Percentiles rank a stretch among this genome's conserved stretches.
Conservation (phyloP, 2,329 filamentous ascomycete genomes). For the Hypoxylon sp. region DNA sequence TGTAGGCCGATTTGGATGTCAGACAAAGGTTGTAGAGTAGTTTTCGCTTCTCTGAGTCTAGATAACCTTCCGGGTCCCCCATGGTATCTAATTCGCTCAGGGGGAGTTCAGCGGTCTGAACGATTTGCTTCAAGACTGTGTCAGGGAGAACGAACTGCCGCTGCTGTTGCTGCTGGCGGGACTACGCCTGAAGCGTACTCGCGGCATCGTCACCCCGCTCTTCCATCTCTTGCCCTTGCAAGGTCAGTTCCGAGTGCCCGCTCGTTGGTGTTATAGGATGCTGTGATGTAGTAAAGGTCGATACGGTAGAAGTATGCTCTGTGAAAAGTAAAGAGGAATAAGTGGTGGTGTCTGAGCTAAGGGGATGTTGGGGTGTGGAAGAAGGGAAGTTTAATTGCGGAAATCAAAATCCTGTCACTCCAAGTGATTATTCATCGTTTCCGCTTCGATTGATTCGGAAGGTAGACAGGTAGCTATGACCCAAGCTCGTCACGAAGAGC, state of each 20-base stretch:
- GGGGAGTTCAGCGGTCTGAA: constrained; percentile 16
- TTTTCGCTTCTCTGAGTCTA: neutral
- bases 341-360: neutral
- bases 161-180: neutral
- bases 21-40: constrained; percentile 26
- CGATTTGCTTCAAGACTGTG: constrained; percentile 11
- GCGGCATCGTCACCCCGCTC: neutral
- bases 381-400: neutral
- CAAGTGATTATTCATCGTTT: neutral
- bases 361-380: neutral
- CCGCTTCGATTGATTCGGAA: neutral
- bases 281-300: neutral
- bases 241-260: neutral
- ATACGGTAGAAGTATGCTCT: neutral
- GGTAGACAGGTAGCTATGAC: neutral
- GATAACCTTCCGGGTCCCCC: neutral
- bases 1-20: neutral
- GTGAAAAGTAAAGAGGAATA: neutral
- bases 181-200: neutral
- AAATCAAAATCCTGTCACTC: neutral
- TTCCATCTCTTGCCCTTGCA: neutral
- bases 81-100: neutral
- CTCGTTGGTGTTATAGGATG: neutral
- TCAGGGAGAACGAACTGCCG: constrained; percentile 6
- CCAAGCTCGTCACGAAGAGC: neutral